Percentiles rank a stretch among this genome's conserved stretches.
These are phyloP conservation scores for Lipomyces spencermartinsiae DNA, from an alignment of 805 yeast species.

Conservation along the genomic window DNA sequence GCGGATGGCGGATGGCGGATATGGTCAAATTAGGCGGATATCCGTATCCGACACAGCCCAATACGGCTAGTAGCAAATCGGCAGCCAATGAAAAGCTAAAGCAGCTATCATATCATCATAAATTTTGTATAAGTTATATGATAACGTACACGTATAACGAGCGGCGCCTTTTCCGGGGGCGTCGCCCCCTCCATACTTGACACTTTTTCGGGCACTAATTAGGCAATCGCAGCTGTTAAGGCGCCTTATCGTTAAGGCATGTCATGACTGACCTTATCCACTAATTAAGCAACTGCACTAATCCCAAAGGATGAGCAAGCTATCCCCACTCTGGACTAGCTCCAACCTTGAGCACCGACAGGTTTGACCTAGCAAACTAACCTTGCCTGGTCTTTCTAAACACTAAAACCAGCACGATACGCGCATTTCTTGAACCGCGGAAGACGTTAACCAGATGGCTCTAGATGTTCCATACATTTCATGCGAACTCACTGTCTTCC, in stretches of 20 bases:
- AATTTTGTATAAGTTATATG: too few relatives aligned
- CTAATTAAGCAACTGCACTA: background rate
- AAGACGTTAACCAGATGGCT: conserved; percentile 2
- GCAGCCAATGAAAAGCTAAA: too few relatives aligned
- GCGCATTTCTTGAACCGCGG: conserved; percentile 11
- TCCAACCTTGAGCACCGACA: background rate
- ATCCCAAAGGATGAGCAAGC: background rate
- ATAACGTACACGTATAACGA: too few relatives aligned
- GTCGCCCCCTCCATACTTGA: too few relatives aligned
- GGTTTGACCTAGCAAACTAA: background rate
- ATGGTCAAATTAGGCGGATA: too few relatives aligned
- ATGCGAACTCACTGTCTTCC: conserved; percentile 6
- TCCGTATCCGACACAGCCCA: too few relatives aligned
- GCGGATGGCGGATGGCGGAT: too few relatives aligned
- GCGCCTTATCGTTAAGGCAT: background rate
- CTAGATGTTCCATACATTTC: conserved; percentile 2
- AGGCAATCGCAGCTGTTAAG: background rate
- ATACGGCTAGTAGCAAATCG: too few relatives aligned
- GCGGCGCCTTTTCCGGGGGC: too few relatives aligned
- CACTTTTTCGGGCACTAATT: too few relatives aligned
- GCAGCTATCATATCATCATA: too few relatives aligned
- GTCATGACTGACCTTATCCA: background rate
- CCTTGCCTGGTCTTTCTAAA: background rate
- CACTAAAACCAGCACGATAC: background rate
- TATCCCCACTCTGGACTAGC: conserved; percentile 9